A percentile compares a stretch with the other conserved stretches of the same genome.
Evolutionary conservation across 2,329 filamentous ascomycete species (phyloP).

Genomic region (Acarospora socialis): DNA sequence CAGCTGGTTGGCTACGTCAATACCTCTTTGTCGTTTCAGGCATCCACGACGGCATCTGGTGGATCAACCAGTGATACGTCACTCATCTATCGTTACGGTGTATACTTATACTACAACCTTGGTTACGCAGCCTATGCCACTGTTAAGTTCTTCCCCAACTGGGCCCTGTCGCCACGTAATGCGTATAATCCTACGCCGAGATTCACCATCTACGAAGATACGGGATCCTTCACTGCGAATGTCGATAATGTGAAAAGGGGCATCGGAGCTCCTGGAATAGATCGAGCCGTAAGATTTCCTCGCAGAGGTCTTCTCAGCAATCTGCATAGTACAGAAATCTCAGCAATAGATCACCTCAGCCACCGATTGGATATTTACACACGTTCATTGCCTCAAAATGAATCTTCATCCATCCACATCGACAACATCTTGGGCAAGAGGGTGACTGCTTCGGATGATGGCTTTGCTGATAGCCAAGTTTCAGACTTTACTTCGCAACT

Average conservation of each 20-base stretch:
- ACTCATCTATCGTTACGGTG: constrained; percentile 10
- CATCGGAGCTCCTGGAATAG: background rate
- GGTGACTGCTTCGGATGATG: constrained; percentile 1
- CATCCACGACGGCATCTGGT: constrained; percentile 1
- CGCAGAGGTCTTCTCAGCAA: constrained; percentile 1
- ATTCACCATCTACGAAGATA: constrained; percentile 7
- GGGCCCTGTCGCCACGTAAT: constrained; percentile 7
- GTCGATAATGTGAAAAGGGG: constrained; percentile 3
- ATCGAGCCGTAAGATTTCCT: background rate
- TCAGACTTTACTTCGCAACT: constrained; percentile 3
- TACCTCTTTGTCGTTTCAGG: constrained; percentile 6
- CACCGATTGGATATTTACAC: background rate
- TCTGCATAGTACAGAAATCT: constrained; percentile 1
- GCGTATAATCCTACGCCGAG: constrained; percentile 3
- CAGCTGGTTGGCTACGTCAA: constrained; percentile 12
- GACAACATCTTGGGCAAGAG: constrained; percentile 4
- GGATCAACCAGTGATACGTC: background rate
- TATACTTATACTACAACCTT: constrained; percentile 11
- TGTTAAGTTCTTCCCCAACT: constrained; percentile 12
- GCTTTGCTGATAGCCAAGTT: background rate
- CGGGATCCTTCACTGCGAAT: constrained; percentile 1
- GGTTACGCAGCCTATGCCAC: constrained; percentile 11
- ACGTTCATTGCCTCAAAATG: constrained; percentile 1
- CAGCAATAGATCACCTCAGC: background rate
- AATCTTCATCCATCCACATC: constrained; percentile 2